Percentiles rank a stretch among this genome's conserved stretches.
phyloP scores from a whole-genome alignment of 179 eudicot species.

The Actinidia chinensis region DNA sequence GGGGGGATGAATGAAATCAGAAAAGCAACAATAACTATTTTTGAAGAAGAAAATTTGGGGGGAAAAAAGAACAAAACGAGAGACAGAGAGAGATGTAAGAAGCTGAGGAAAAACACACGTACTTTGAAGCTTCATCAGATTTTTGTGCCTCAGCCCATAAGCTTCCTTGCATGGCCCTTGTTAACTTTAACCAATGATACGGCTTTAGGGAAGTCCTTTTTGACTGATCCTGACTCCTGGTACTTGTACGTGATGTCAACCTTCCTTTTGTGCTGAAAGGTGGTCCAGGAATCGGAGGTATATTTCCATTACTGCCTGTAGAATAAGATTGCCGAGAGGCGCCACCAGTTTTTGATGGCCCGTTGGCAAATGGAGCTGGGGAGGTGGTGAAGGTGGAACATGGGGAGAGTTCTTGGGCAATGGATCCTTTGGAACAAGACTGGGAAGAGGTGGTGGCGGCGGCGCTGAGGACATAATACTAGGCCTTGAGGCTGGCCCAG shows the following conservation, averaged over 20 bases:
- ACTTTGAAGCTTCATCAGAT: slow-evolving; percentile 81
- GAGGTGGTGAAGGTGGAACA: slow-evolving; percentile 58
- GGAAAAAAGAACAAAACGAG: not conserved
- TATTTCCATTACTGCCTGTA: slow-evolving; percentile 41
- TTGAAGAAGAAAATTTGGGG: not conserved
- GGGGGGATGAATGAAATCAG: not conserved
- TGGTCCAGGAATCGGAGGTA: slow-evolving; percentile 73
- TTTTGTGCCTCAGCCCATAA: slow-evolving; percentile 91
- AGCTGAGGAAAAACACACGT: not conserved
- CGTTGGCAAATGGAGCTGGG: slow-evolving; percentile 43
- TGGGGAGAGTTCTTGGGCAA: slow-evolving; percentile 27
- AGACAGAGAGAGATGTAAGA: not conserved
- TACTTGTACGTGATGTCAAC: slow-evolving; percentile 33
- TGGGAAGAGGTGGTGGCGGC: slow-evolving; percentile 46
- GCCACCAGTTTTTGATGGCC: slow-evolving; percentile 36
- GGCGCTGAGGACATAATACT: slow-evolving; percentile 14
- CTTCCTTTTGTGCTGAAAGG: slow-evolving; percentile 52
- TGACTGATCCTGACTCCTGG: slow-evolving; percentile 43
- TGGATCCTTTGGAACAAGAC: slow-evolving; percentile 16
- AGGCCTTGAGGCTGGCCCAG: slow-evolving; percentile 26
- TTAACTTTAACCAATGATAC: slow-evolving; percentile 82
- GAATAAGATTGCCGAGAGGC: slow-evolving; percentile 33
- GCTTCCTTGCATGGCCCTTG: slow-evolving; percentile 86
- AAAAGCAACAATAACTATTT: not conserved
- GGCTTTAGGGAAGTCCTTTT: slow-evolving; percentile 67